A percentile compares a stretch with the other conserved stretches of the same genome.
These are phyloP conservation scores for Aspergillus conjunctus DNA, from an alignment of 495 filamentous ascomycete species.

Conservation along the genomic window DNA sequence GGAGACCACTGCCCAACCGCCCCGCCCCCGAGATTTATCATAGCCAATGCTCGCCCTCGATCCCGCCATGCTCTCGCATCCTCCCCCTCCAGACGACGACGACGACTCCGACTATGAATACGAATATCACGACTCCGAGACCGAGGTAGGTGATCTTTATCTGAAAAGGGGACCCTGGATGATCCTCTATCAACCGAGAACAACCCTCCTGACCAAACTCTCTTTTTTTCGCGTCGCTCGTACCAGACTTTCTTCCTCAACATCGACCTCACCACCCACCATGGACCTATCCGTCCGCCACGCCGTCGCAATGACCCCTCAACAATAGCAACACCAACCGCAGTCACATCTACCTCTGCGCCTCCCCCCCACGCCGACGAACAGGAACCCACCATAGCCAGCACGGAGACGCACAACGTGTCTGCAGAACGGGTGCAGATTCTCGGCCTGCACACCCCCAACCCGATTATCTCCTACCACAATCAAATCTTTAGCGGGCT, in stretches of 20 bases:
- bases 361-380: conserved; percentile 15
- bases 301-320: conserved; percentile 32
- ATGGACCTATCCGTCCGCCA: conserved; percentile 42
- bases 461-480: conserved; percentile 75
- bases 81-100: conserved; percentile 18
- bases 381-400: conserved; percentile 28
- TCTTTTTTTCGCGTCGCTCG: not conserved
- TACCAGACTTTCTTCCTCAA: conserved; percentile 56
- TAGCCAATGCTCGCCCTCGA: conserved; percentile 28
- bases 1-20: not conserved
- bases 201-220: conserved; percentile 8
- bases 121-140: conserved; percentile 60
- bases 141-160: conserved; percentile 49
- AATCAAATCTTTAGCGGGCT: conserved; percentile 72
- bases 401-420: conserved; percentile 28
- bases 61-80: conserved; percentile 26
- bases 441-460: conserved; percentile 69
- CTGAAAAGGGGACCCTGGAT: not conserved
- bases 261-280: conserved; percentile 52
- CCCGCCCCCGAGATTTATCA: not conserved
- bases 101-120: conserved; percentile 59
- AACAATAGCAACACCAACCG: not conserved
- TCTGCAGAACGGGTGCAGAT: conserved; percentile 66
- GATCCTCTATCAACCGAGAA: not conserved
- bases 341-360: not conserved